Percentiles rank a stretch among this genome's conserved stretches.
Evolutionary conservation across 2,329 filamentous ascomycete genomes (phyloP).

Genomic region (Colletotrichum sp.): DNA sequence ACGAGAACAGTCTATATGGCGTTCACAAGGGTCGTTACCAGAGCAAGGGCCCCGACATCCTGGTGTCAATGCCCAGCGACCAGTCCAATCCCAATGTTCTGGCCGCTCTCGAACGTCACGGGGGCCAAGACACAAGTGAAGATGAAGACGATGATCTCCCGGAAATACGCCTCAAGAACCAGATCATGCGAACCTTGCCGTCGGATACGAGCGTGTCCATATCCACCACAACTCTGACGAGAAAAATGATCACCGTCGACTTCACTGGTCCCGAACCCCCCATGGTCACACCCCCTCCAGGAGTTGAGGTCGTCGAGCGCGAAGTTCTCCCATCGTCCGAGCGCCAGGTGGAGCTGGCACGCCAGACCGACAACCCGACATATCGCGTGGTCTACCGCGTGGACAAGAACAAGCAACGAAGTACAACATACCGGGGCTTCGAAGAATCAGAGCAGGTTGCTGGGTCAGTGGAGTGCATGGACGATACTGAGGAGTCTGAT

Average conservation of each 20-base stretch:
- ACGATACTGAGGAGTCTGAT: slow-evolving; percentile 24
- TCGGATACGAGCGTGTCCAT: slow-evolving; percentile 64
- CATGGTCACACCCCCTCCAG: slow-evolving; percentile 59
- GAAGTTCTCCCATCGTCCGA: slow-evolving; percentile 47
- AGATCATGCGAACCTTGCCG: slow-evolving; percentile 60
- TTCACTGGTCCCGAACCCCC: slow-evolving; percentile 58
- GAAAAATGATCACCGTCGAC: slow-evolving; percentile 69
- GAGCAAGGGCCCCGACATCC: slow-evolving; percentile 14
- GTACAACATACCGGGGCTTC: slow-evolving; percentile 39
- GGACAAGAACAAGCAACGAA: slow-evolving; percentile 55
- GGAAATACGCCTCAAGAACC: slow-evolving; percentile 54
- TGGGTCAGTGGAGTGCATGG: slow-evolving; percentile 29
- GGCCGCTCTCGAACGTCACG: slow-evolving; percentile 40
- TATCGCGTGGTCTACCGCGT: slow-evolving; percentile 67
- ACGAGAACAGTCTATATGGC: slow-evolving; percentile 40
- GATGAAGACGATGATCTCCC: slow-evolving; percentile 47
- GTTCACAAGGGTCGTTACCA: slow-evolving; percentile 30
- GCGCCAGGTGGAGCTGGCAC: slow-evolving; percentile 23
- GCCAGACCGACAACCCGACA: slow-evolving; percentile 32
- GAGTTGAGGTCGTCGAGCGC: slow-evolving; percentile 65
- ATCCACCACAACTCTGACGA: slow-evolving; percentile 62
- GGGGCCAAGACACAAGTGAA: slow-evolving; percentile 28
- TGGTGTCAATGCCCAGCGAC: slow-evolving; percentile 27
- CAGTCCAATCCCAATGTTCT: slow-evolving; percentile 32
- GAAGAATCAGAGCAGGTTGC: slow-evolving; percentile 34